phyloP scores from a whole-genome alignment of 108 stramenopile genomes.

The Skeletonema grethae region DNA sequence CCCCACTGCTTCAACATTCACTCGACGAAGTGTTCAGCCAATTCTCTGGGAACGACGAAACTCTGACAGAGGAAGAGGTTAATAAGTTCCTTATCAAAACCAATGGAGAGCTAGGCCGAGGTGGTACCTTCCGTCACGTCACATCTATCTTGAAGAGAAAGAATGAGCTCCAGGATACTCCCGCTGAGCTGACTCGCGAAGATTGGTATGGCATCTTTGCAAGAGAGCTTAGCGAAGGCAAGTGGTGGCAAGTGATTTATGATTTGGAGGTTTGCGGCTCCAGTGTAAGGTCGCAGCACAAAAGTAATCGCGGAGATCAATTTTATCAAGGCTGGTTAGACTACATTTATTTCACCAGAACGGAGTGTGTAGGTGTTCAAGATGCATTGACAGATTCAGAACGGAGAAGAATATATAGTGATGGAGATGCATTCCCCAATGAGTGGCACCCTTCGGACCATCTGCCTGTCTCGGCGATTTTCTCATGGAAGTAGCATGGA shows the following conservation, averaged over 20 bases:
- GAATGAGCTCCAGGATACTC: not conserved
- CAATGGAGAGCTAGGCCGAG: slow-evolving; percentile 70
- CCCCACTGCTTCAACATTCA: slow-evolving; percentile 26
- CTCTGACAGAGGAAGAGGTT: slow-evolving; percentile 66
- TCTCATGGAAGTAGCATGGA: slow-evolving; percentile 51
- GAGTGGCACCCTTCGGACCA: slow-evolving; percentile 88
- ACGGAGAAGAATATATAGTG: slow-evolving; percentile 19
- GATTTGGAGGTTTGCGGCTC: slow-evolving; percentile 55
- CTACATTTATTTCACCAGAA: slow-evolving; percentile 33
- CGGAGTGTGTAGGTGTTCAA: slow-evolving; percentile 34
- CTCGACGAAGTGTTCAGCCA: slow-evolving; percentile 28
- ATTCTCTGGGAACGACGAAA: slow-evolving; percentile 32
- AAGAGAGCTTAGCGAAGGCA: slow-evolving; percentile 56
- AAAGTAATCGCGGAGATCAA: slow-evolving; percentile 33
- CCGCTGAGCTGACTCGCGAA: slow-evolving; percentile 36
- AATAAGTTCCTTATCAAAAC: slow-evolving; percentile 80
- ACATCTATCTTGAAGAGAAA: slow-evolving; percentile 37
- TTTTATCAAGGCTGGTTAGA: slow-evolving; percentile 60
- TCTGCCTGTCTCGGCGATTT: slow-evolving; percentile 79
- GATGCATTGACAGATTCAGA: slow-evolving; percentile 32
- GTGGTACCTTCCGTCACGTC: slow-evolving; percentile 70
- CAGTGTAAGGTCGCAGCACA: slow-evolving; percentile 35
- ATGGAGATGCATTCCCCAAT: slow-evolving; percentile 70
- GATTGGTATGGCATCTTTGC: slow-evolving; percentile 60
- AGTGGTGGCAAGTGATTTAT: slow-evolving; percentile 66